Conservation (phyloP, 2,329 filamentous ascomycete genomes). For the Xylaria sp. region DNA sequence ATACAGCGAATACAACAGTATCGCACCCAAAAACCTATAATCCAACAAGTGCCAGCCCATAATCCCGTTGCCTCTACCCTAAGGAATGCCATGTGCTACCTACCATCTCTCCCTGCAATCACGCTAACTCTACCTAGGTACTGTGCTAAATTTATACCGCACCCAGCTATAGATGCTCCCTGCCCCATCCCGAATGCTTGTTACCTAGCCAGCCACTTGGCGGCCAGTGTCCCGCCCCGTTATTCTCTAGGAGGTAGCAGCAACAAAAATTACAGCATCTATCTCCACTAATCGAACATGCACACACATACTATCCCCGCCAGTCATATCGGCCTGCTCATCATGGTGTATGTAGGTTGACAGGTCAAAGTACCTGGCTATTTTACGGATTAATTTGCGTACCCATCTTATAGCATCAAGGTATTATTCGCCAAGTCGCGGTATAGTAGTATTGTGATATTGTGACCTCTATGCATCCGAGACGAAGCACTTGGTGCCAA, state of each 20-base stretch:
- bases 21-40: too few relatives aligned
- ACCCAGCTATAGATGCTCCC: not conserved
- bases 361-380: not conserved
- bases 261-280: conserved; percentile 3
- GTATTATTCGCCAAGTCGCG: not conserved
- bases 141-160: too few relatives aligned
- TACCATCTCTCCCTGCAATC: too few relatives aligned
- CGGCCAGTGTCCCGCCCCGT: conserved; percentile 4
- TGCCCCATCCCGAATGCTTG: conserved; percentile 4
- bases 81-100: too few relatives aligned
- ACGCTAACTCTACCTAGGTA: too few relatives aligned
- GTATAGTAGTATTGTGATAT: not conserved
- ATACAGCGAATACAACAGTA: too few relatives aligned
- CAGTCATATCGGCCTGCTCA: too few relatives aligned
- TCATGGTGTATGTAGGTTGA: not conserved
- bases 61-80: not conserved
- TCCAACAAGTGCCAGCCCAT: conserved; percentile 8
- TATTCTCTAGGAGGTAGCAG: conserved; percentile 1
- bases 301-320: too few relatives aligned
- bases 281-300: too few relatives aligned
- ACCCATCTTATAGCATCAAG: not conserved
- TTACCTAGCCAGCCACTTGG: conserved; percentile 2
- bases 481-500: not conserved
- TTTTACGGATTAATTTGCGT: not conserved
- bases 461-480: not conserved